Evolutionary conservation across 306 rosid species (phyloP).

Genomic region (Coriaria nepalensis): DNA sequence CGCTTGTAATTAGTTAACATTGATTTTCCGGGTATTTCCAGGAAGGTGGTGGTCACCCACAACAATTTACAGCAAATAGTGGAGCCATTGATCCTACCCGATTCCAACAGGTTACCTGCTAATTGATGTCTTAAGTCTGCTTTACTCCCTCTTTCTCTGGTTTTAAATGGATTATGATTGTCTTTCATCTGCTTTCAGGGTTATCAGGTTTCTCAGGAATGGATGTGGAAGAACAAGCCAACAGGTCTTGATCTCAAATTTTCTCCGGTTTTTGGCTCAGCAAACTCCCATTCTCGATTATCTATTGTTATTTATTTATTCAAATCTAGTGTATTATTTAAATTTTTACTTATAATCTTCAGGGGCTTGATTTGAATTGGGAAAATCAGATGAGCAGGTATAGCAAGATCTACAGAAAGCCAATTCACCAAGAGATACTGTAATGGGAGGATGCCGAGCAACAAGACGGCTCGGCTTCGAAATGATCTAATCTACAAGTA

Average conservation of each 20-base stretch:
- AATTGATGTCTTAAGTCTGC: background rate
- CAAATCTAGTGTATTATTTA: background rate
- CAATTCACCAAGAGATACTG: too few relatives aligned
- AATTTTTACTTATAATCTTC: conserved; percentile 5
- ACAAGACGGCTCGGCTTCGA: too few relatives aligned
- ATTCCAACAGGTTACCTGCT: conserved; percentile 32
- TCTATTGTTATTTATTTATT: too few relatives aligned
- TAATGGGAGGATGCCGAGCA: too few relatives aligned
- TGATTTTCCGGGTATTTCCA: conserved; percentile 1
- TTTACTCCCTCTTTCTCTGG: background rate
- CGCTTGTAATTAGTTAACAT: too few relatives aligned
- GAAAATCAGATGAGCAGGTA: conserved; percentile 1
- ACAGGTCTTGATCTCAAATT: conserved; percentile 41
- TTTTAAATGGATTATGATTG: conserved; percentile 10
- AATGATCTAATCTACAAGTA: too few relatives aligned
- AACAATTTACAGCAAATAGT: conserved; percentile 23
- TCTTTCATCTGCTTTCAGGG: conserved; percentile 36
- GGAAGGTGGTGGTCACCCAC: conserved; percentile 46
- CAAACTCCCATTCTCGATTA: too few relatives aligned
- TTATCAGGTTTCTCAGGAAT: conserved; percentile 45
- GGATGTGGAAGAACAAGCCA: conserved; percentile 78
- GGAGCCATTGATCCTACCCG: conserved; percentile 40
- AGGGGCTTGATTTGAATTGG: conserved; percentile 24
- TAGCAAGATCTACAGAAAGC: background rate
- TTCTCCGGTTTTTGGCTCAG: background rate